Percentiles rank a stretch among this genome's conserved stretches.
phyloP scores from a whole-genome alignment of 495 filamentous ascomycete species.

The Penicillium macrosclerotiorum region DNA sequence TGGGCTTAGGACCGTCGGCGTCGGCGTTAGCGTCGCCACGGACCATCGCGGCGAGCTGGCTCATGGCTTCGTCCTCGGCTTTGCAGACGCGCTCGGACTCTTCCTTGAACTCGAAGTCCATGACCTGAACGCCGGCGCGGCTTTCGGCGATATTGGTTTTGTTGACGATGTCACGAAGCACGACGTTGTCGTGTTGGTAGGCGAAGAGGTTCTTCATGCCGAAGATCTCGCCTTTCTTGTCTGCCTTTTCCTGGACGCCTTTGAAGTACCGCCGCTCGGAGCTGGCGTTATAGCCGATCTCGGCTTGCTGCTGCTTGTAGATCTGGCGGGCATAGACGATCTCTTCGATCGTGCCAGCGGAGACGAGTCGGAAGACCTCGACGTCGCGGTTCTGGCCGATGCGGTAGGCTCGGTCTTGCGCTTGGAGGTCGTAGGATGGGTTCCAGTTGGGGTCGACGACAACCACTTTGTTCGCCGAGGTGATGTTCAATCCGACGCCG shows the following conservation, averaged over 20 bases:
- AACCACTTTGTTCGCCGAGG: slow-evolving; percentile 96
- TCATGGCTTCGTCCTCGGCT: slow-evolving; percentile 60
- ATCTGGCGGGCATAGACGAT: slow-evolving; percentile 97
- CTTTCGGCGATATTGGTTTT: slow-evolving; percentile 97
- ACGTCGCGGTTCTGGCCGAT: slow-evolving; percentile 93
- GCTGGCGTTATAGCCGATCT: slow-evolving; percentile 93
- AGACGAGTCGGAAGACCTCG: slow-evolving; percentile 94
- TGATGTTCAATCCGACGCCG: slow-evolving; percentile 90
- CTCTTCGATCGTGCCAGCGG: slow-evolving; percentile 91
- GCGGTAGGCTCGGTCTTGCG: slow-evolving; percentile 93
- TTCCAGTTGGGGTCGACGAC: slow-evolving; percentile 99
- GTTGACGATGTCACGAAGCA: slow-evolving; percentile 91
- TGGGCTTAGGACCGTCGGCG: slow-evolving; percentile 27
- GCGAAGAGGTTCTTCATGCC: slow-evolving; percentile 84
- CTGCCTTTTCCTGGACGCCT: slow-evolving; percentile 81
- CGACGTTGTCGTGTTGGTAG: slow-evolving; percentile 73
- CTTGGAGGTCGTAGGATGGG: slow-evolving; percentile 87
- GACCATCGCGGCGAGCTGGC: slow-evolving; percentile 71
- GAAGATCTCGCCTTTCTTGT: slow-evolving; percentile 90
- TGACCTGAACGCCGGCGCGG: slow-evolving; percentile 76
- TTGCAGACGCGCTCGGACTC: slow-evolving; percentile 47
- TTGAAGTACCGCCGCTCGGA: slow-evolving; percentile 93
- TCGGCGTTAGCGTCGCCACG: slow-evolving; percentile 49
- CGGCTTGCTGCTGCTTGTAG: slow-evolving; percentile 98
- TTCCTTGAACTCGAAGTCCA: slow-evolving; percentile 67